Base-by-base conservation (phyloP, 2,329 filamentous ascomycete species). In the Torrubiella hemipterigena region DNA sequence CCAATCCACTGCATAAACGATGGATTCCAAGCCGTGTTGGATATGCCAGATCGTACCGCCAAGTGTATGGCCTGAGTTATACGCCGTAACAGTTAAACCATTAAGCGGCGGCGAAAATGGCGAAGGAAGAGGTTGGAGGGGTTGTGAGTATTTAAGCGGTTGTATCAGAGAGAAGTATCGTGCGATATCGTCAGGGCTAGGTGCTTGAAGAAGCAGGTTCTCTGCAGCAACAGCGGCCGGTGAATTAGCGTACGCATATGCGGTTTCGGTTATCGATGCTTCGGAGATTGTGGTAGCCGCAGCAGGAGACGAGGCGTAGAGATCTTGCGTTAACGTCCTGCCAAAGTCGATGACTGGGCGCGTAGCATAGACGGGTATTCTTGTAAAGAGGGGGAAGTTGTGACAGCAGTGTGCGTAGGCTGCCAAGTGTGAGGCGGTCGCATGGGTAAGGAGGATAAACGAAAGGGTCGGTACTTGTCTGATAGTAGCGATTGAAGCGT, bases 11-110 rank as follows among this genome's bases (percentile, higher is more conserved):
- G 91, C 89, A 47, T 98, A 96, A 2, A 98, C 87, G 25, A 98
- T 89, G 1, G 87, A 95, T 54, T 98, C 91, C 50, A 95, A 70
- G 0, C 87, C 86, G 60, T 96, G 86, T 48, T 96, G 89, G 41
- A 98, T 87, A 48, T 96, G 89, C 91, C 91, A 98, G 62, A 98
- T 94, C 16, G 91, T 96, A 34, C 91, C 91, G 53, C 91, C 91
- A 1, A 96, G 71, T 0, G 89, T 95, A 51, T 95, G 89, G 40
- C 91, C 91, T 7, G 91, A 86, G 56, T 93, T 93, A 60, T 96
- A 96, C 1, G 91, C 91, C 1, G 91, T 98, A 42, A 98, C 83
- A 3, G 85, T 94, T 13, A 98, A 72, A 5, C 87, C 87, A 43
- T 91, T 87, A 12, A 95, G 65, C 1, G 89, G 81, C 4, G 87